A percentile compares a stretch with the other conserved stretches of the same genome.
Conservation (phyloP, 352 stramenopile genomes). For the Saprolegnia diclina region DNA sequence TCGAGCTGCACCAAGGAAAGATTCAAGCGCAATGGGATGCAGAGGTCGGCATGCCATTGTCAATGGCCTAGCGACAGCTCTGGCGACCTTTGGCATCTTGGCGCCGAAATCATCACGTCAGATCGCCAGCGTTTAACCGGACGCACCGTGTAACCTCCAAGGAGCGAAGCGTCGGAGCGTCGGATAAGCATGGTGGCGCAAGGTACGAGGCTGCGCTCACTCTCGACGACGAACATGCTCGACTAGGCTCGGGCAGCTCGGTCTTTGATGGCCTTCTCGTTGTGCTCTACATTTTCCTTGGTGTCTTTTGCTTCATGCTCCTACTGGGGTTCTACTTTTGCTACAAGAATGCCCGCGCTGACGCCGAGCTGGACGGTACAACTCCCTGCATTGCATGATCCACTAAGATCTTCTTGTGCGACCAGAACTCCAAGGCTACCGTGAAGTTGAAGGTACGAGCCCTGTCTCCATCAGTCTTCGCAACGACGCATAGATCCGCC, state of each 20-base stretch:
- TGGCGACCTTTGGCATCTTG: too few relatives aligned
- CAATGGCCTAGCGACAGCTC: too few relatives aligned
- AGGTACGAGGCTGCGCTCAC: not conserved
- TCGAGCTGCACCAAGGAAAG: too few relatives aligned
- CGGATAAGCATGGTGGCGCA: not conserved
- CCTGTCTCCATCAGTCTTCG: too few relatives aligned
- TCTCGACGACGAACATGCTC: not conserved
- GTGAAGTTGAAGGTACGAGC: not conserved
- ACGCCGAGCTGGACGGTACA: constrained; percentile 25
- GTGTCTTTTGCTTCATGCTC: not conserved
- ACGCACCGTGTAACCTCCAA: too few relatives aligned
- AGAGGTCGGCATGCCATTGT: too few relatives aligned
- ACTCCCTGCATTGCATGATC: not conserved
- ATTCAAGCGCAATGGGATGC: too few relatives aligned
- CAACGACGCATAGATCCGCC: not conserved
- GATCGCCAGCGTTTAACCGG: too few relatives aligned
- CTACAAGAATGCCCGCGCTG: constrained; percentile 21
- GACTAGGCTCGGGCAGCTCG: not conserved
- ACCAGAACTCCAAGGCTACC: constrained; percentile 5
- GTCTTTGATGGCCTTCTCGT: constrained; percentile 8
- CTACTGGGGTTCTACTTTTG: constrained; percentile 19
- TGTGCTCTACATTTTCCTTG: constrained; percentile 4
- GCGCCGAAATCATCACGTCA: too few relatives aligned
- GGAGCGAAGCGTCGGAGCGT: not conserved
- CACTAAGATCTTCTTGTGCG: not conserved